These are phyloP conservation scores for Pythium apleroticum DNA, from an alignment of 352 stramenopile species.

Conservation along the genomic window DNA sequence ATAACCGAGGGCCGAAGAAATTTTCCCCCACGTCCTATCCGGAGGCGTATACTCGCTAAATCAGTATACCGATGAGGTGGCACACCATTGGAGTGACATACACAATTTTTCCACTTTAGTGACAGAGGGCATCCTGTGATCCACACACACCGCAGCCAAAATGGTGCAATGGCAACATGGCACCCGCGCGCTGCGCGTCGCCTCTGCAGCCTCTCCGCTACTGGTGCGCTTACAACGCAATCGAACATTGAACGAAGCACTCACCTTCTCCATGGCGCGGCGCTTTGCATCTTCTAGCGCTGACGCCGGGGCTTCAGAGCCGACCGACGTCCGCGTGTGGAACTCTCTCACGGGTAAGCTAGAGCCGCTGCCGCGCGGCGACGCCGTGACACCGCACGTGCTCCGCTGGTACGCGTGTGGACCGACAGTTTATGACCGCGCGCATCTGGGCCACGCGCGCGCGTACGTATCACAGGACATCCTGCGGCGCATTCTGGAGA, in stretches of 20 bases:
- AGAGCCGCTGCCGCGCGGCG: constrained; percentile 47
- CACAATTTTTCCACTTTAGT: background rate
- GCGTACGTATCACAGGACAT: constrained; percentile 96
- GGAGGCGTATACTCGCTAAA: background rate
- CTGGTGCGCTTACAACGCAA: background rate
- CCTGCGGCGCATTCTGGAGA: constrained; percentile 83
- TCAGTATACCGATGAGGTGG: background rate
- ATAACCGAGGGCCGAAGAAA: constrained; percentile 11
- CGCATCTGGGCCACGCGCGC: constrained; percentile 96
- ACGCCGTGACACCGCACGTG: constrained; percentile 42
- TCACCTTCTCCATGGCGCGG: background rate
- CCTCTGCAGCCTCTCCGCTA: background rate
- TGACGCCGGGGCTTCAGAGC: background rate
- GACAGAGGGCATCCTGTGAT: background rate
- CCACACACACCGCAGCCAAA: background rate
- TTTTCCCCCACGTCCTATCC: background rate
- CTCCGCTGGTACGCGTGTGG: constrained; percentile 98
- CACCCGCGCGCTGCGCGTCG: background rate
- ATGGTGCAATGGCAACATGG: constrained; percentile 3
- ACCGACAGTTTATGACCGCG: constrained; percentile 98
- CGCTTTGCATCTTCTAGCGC: background rate
- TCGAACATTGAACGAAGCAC: background rate
- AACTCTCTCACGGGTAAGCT: constrained; percentile 51
- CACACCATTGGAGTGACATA: too few relatives aligned
- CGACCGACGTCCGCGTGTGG: constrained; percentile 36